Evolutionary conservation across 805 yeast species (phyloP).

Genomic region (Barnettozyma wickerhamii): DNA sequence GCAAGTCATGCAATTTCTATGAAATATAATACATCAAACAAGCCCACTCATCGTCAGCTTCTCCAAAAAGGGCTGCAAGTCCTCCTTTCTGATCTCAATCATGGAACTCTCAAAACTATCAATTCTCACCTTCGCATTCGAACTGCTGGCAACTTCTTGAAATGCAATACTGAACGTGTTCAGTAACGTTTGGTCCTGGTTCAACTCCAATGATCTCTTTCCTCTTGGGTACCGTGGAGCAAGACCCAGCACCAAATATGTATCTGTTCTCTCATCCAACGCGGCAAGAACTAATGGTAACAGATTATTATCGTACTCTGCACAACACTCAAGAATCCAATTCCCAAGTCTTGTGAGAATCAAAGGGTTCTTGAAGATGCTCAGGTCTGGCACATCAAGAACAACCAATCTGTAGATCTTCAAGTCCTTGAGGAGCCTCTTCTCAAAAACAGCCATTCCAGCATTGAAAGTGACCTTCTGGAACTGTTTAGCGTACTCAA

Average conservation of each 20-base stretch:
- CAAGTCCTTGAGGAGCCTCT: conserved; percentile 72
- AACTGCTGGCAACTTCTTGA: conserved; percentile 76
- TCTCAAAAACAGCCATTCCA: conserved; percentile 86
- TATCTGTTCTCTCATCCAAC: conserved; percentile 64
- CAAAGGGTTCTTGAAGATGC: conserved; percentile 78
- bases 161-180: conserved; percentile 90
- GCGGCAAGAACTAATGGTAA: conserved; percentile 86
- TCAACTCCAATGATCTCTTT: conserved; percentile 28
- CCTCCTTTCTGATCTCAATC: conserved; percentile 85
- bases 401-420: conserved; percentile 83
- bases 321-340: conserved; percentile 88
- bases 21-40: conserved; percentile 23
- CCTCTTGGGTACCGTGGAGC: conserved; percentile 75
- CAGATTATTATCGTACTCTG: conserved; percentile 64
- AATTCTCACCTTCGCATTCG: conserved; percentile 85
- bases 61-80: conserved; percentile 82
- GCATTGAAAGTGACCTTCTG: conserved; percentile 84
- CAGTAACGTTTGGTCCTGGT: conserved; percentile 42
- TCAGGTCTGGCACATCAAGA: conserved; percentile 81
- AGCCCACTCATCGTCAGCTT: conserved; percentile 72
- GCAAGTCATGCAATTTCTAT: neutral
- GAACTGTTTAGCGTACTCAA: conserved; percentile 76
- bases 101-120: conserved; percentile 95
- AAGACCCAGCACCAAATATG: conserved; percentile 83
- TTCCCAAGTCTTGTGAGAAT: conserved; percentile 79